These are phyloP conservation scores for Salix udensis DNA, from an alignment of 345 rosid species.

Conservation along the genomic window DNA sequence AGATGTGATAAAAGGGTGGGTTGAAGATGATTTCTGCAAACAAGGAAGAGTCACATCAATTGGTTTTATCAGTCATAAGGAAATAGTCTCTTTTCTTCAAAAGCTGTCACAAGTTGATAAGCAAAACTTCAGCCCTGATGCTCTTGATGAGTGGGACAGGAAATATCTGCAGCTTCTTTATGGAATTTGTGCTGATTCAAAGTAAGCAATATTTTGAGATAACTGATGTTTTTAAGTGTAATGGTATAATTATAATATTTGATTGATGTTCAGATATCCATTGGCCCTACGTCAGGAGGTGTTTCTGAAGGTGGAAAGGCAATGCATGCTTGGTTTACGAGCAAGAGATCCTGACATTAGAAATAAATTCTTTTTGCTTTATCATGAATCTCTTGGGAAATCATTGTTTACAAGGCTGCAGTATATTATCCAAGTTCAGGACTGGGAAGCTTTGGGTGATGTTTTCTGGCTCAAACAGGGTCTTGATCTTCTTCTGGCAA, in stretches of 20 bases:
- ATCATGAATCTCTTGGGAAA: slow-evolving; percentile 79
- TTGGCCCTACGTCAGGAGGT: slow-evolving; percentile 76
- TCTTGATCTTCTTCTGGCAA: slow-evolving; percentile 91
- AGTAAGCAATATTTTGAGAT: slow-evolving; percentile 41
- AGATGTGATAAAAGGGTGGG: slow-evolving; percentile 85
- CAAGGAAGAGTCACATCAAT: slow-evolving; percentile 50
- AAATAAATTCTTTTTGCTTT: slow-evolving; percentile 76
- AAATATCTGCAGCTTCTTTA: slow-evolving; percentile 90
- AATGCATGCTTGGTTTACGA: slow-evolving; percentile 92
- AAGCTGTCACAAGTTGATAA: slow-evolving; percentile 91
- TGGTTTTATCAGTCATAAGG: slow-evolving; percentile 68
- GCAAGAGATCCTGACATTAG: slow-evolving; percentile 91
- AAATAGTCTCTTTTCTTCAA: slow-evolving; percentile 72
- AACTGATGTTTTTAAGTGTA: slow-evolving; percentile 10
- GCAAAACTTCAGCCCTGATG: slow-evolving; percentile 61
- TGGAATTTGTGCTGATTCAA: slow-evolving; percentile 84
- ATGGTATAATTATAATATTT: slow-evolving; percentile 17
- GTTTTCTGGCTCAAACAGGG: slow-evolving; percentile 99
- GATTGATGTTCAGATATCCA: slow-evolving; percentile 53
- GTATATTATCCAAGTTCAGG: slow-evolving; percentile 80
- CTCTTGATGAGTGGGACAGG: slow-evolving; percentile 85
- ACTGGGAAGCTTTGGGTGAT: slow-evolving; percentile 98
- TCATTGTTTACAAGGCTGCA: slow-evolving; percentile 76
- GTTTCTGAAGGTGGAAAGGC: slow-evolving; percentile 93
- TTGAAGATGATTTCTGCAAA: slow-evolving; percentile 72